These are phyloP conservation scores for Trebouxia sp. DNA, from an alignment of 139 green algal species.

Conservation along the genomic window DNA sequence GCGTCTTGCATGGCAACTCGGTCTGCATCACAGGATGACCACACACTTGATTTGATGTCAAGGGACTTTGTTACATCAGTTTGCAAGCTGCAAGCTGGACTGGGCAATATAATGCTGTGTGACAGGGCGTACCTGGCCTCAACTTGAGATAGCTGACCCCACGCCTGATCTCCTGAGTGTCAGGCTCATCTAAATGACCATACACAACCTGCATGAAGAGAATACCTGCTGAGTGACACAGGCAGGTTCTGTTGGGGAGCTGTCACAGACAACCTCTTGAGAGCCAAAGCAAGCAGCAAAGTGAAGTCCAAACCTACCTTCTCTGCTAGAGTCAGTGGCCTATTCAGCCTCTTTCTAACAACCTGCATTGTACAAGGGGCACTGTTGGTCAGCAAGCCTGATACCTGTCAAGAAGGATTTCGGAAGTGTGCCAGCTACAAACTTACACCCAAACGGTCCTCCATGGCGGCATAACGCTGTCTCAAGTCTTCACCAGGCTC, in stretches of 20 bases:
- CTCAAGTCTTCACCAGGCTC: constrained; percentile 82
- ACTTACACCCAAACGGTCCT: constrained; percentile 75
- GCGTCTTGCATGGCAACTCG: constrained; percentile 96
- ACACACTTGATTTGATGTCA: too few relatives aligned
- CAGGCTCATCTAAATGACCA: constrained; percentile 91
- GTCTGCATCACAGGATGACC: constrained; percentile 58
- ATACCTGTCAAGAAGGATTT: neutral
- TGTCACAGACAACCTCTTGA: neutral
- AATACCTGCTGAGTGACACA: neutral
- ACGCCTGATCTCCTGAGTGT: constrained; percentile 79
- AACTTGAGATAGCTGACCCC: constrained; percentile 88
- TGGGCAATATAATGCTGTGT: too few relatives aligned
- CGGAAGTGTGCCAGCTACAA: neutral
- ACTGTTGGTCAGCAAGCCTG: neutral
- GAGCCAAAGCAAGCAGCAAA: neutral
- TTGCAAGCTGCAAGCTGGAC: too few relatives aligned
- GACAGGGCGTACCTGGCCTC: constrained; percentile 69
- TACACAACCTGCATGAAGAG: constrained; percentile 84
- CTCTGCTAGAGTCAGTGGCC: constrained; percentile 86
- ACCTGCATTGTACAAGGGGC: constrained; percentile 52
- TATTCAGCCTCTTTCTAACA: constrained; percentile 82
- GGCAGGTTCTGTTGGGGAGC: neutral
- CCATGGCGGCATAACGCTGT: constrained; percentile 87
- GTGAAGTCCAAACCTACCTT: constrained; percentile 65
- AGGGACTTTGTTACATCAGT: too few relatives aligned